Percentiles rank a stretch among this genome's conserved stretches.
These are phyloP conservation scores for Apiotrichum gracile DNA, from an alignment of 1,284 basidiomycete genomes.

Conservation along the genomic window DNA sequence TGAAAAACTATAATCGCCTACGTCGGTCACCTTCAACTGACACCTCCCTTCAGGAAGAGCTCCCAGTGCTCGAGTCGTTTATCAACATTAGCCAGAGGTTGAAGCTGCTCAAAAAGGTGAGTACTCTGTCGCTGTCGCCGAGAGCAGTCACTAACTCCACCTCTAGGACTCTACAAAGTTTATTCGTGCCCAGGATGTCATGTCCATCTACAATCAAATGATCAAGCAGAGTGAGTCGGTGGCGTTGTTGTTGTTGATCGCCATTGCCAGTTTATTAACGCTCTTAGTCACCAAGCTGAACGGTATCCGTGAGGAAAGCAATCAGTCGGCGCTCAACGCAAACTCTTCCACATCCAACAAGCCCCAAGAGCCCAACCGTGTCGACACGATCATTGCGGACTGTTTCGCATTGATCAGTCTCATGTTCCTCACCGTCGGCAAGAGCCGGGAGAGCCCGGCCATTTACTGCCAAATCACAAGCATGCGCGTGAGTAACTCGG, in stretches of 20 bases:
- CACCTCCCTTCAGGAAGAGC: slow-evolving; percentile 55
- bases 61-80: slow-evolving; percentile 89
- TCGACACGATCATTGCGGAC: slow-evolving; percentile 87
- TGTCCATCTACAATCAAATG: slow-evolving; percentile 85
- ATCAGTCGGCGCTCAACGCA: slow-evolving; percentile 16
- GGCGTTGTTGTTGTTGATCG: no score
- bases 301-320: slow-evolving; percentile 66
- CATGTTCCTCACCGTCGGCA: slow-evolving; percentile 89
- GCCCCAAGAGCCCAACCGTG: slow-evolving; percentile 65
- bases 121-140: slow-evolving; percentile 11
- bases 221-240: slow-evolving; percentile 83
- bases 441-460: slow-evolving; percentile 84
- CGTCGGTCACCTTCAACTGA: neutral
- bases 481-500: slow-evolving; percentile 70
- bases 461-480: slow-evolving; percentile 90
- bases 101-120: slow-evolving; percentile 55
- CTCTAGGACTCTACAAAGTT: slow-evolving; percentile 70
- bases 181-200: slow-evolving; percentile 88
- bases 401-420: slow-evolving; percentile 87
- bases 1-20: no score
- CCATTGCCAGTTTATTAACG: neutral
- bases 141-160: neutral
- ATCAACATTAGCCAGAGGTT: slow-evolving; percentile 86
- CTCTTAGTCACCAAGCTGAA: slow-evolving; percentile 80
- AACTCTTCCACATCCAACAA: neutral